Evolutionary conservation across 805 yeast species (phyloP), one percentile per base, ranked within the genome.

Genomic region (Starmerella apicola): DNA sequence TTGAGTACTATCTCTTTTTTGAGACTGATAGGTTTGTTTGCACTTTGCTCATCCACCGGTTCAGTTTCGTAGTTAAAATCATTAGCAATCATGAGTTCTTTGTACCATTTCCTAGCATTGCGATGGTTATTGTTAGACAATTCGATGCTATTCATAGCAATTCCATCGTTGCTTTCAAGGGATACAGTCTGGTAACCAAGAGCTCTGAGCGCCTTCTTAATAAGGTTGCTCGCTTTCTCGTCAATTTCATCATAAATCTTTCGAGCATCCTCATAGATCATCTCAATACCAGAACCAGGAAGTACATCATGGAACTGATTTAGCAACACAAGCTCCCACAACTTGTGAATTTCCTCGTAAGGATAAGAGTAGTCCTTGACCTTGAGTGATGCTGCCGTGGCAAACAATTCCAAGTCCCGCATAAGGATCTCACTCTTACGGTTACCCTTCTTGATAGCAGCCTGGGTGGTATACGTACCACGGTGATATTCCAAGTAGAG

Each of bases 221-320:
- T 68, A 52, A 91, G 64, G 4, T 61, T 50, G 30, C 70, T 67
- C 30, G 78, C 76, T 18, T 64, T 62, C 16, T 65, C 61, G 42
- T 79, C 63, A 19, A 78, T 79, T 13, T 67, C 61, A 5, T 64
- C 65, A 51, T 86, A 68, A 72, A 82, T 76, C 24, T 88, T 86
- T 55, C 76, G 72, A 8, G 88, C 96, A 52, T 81, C 91, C 51
- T 84, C 85, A 56, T 91, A 88, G 12, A 91, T 95, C 76, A 83
- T 74, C 46, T 84, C 95, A 53, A 88, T 88, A 61, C 95, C 83
- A 5, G 94, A 79, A 3, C 98, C 98, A 2, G 98, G 98, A 38
- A 91, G 67, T n/a, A 88, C 96, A 63, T 88, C 98, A 59, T 88
- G 98, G 65, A 88, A 88, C 58, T 88, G 97, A 56, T 95, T 85